phyloP scores from a whole-genome alignment of 2,329 filamentous ascomycete species.

The Claviceps sp. region DNA sequence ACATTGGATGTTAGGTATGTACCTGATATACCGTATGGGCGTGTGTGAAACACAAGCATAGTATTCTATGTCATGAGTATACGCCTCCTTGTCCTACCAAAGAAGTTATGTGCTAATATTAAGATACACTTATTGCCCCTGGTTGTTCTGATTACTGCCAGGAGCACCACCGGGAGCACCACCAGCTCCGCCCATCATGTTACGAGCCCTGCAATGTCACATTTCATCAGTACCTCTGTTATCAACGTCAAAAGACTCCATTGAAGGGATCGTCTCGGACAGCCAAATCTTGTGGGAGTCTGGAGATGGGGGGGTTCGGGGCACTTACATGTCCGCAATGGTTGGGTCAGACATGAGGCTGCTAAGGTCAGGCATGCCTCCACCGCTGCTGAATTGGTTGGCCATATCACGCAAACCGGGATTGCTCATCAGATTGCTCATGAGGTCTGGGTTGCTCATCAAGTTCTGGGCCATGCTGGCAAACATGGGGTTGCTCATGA shows the following conservation, averaged over 20 bases:
- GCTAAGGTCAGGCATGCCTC: conserved; percentile 80
- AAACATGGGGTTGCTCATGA: conserved; percentile 99
- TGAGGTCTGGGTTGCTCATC: conserved; percentile 91
- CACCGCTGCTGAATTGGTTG: conserved; percentile 58
- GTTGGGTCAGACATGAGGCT: conserved; percentile 83
- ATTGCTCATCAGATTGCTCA: conserved; percentile 90
- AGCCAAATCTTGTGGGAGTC: too few relatives aligned
- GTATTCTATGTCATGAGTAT: too few relatives aligned
- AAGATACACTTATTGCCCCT: not conserved
- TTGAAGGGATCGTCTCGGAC: too few relatives aligned
- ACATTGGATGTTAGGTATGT: too few relatives aligned
- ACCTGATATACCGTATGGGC: too few relatives aligned
- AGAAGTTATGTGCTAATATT: too few relatives aligned
- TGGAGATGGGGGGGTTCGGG: too few relatives aligned
- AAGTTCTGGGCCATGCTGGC: conserved; percentile 91
- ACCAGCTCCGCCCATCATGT: conserved; percentile 32
- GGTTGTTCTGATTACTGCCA: conserved; percentile 8
- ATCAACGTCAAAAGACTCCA: not conserved
- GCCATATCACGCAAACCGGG: conserved; percentile 81
- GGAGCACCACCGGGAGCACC: conserved; percentile 14
- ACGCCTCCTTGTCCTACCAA: too few relatives aligned
- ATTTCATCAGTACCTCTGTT: not conserved
- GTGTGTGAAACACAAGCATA: too few relatives aligned
- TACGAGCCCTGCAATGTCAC: conserved; percentile 24
- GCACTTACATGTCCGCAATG: conserved; percentile 85